phyloP scores from a whole-genome alignment of 225 moss, liverwort and hornwort species.

The Bryum argenteum region DNA sequence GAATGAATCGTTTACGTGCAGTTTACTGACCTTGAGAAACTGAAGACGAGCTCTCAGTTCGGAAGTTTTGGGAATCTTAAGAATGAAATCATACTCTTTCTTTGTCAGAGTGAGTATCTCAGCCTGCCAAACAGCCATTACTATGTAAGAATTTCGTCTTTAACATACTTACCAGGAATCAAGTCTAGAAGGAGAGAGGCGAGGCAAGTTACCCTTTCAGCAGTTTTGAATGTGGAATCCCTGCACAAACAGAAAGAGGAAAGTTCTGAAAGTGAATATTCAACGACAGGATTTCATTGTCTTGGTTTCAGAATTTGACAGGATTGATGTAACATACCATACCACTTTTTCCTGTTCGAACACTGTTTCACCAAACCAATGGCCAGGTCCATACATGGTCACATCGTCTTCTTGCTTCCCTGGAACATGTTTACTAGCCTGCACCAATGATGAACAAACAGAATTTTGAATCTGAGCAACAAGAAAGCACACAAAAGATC shows the following conservation, averaged over 20 bases:
- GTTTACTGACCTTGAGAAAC: slow-evolving; percentile 61
- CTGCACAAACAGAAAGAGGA: slow-evolving; percentile 34
- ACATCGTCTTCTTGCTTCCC: slow-evolving; percentile 35
- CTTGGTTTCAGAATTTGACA: slow-evolving; percentile 9
- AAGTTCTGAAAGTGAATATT: neutral
- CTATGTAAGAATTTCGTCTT: neutral
- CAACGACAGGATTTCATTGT: neutral
- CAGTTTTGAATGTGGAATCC: slow-evolving; percentile 51
- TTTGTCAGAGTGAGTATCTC: slow-evolving; percentile 72
- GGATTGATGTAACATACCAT: slow-evolving; percentile 25
- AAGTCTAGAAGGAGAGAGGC: neutral
- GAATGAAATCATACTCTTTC: slow-evolving; percentile 65
- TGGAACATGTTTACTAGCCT: slow-evolving; percentile 28
- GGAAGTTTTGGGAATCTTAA: slow-evolving; percentile 60
- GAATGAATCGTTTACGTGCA: neutral
- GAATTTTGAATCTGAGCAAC: neutral
- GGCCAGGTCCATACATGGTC: slow-evolving; percentile 21
- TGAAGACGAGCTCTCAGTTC: slow-evolving; percentile 73
- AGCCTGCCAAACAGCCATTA: slow-evolving; percentile 39
- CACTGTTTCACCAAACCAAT: slow-evolving; percentile 49
- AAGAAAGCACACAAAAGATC: neutral
- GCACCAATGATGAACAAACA: slow-evolving; percentile 3
- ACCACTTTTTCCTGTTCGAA: slow-evolving; percentile 30
- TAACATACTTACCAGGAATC: too few species aligned
- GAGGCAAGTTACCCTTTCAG: slow-evolving; percentile 47